These are phyloP conservation scores for Wickerhamiella allomyrinae DNA, from an alignment of 805 yeast genomes.

Conservation along the genomic window DNA sequence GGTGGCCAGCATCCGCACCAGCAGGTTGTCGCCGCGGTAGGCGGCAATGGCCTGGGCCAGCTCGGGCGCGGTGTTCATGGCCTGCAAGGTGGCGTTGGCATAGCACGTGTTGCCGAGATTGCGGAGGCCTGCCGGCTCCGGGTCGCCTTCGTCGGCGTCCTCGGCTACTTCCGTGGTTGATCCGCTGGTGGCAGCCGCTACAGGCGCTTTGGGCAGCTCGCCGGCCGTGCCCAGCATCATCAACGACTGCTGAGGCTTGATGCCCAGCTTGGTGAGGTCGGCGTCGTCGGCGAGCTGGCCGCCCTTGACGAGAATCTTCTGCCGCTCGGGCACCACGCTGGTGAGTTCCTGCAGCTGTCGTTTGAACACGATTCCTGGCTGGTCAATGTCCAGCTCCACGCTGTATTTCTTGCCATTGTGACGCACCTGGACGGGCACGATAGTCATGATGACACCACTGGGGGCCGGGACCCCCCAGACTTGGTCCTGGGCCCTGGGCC, in stretches of 20 bases:
- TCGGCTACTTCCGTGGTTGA: constrained; percentile 37
- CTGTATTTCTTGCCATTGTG: constrained; percentile 58
- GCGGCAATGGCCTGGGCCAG: constrained; percentile 32
- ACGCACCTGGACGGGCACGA: constrained; percentile 35
- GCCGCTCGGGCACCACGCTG: constrained; percentile 75
- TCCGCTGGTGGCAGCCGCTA: constrained; percentile 37
- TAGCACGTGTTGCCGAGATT: constrained; percentile 71
- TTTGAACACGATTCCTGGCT: constrained; percentile 38
- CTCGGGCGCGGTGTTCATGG: constrained; percentile 35
- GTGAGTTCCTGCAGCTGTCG: constrained; percentile 57
- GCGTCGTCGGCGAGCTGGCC: constrained; percentile 71
- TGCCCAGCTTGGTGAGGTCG: constrained; percentile 34
- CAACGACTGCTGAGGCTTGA: constrained; percentile 52
- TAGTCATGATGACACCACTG: constrained; percentile 4
- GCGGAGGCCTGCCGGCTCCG: constrained; percentile 46
- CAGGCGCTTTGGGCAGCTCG: constrained; percentile 33
- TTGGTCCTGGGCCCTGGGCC: no score
- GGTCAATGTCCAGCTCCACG: constrained; percentile 27
- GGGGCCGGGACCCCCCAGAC: neutral
- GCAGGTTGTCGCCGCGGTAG: constrained; percentile 25
- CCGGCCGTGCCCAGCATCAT: constrained; percentile 93
- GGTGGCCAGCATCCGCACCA: constrained; percentile 18
- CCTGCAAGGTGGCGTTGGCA: constrained; percentile 55
- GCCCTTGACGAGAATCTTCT: constrained; percentile 78
- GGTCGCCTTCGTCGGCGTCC: constrained; percentile 26